Conservation (phyloP, 2,329 filamentous ascomycete genomes). For the Tolypocladium endophyticum region DNA sequence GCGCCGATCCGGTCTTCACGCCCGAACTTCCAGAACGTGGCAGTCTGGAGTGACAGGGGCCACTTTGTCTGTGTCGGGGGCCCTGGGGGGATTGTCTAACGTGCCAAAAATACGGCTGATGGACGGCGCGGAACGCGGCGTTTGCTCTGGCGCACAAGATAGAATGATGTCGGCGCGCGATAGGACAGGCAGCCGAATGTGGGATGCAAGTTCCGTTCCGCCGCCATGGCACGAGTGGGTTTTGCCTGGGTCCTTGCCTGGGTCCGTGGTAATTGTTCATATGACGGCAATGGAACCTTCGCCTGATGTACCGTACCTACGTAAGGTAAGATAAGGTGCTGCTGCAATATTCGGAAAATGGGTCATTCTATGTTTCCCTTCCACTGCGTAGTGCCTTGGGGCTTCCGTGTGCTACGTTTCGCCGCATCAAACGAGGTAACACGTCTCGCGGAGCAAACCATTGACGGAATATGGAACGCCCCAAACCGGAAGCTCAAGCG, state of each 20-base stretch:
- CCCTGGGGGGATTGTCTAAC: not conserved
- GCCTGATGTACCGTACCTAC: too few relatives aligned
- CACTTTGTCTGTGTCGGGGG: not conserved
- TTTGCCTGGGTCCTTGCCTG: too few relatives aligned
- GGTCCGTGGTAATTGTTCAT: too few relatives aligned
- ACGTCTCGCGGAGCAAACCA: not conserved
- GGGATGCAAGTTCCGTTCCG: too few relatives aligned
- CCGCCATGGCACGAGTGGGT: not conserved
- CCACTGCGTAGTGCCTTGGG: not conserved
- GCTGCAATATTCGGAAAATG: too few relatives aligned
- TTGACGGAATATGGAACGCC: not conserved
- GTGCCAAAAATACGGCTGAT: too few relatives aligned
- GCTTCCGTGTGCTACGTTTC: not conserved
- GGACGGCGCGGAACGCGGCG: not conserved
- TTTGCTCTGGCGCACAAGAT: not conserved
- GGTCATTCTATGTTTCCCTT: too few relatives aligned
- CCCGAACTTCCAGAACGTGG: slow-evolving; percentile 2
- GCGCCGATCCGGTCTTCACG: slow-evolving; percentile 18
- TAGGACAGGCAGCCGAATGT: not conserved
- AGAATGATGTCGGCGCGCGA: not conserved
- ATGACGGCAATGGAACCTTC: not conserved
- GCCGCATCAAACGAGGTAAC: not conserved
- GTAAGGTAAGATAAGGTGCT: too few relatives aligned
- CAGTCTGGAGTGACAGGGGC: not conserved
- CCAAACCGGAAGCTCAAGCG: not conserved